Base-by-base conservation (phyloP, 2,329 filamentous ascomycete genomes). In the Fusarium mexicanum region DNA sequence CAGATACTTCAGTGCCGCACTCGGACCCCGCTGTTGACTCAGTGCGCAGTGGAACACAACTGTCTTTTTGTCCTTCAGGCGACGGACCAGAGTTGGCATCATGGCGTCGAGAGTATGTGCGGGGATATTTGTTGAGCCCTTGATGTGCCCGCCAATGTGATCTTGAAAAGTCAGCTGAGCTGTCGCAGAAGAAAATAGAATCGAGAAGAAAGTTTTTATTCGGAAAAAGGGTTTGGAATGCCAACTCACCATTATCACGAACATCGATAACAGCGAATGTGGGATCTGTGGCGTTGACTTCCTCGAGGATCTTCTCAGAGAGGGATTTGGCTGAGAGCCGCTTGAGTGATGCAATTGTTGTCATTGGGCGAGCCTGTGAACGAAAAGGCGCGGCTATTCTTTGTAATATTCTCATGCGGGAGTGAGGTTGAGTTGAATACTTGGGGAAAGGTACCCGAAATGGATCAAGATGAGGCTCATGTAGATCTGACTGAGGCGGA, bases 21-120 rank as follows among this genome's bases (percentile, higher is more conserved):
- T 89, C 1, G 96, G 96, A 0, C 96, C 96, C 2, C 96, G 88
- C 84, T 98, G 93, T 85, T 98, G 96, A 76, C 93, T 96, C 63
- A 98, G 86, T 24, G 94, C 93, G 83, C 96, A 99, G 85, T 99
- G 96, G 82, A 99, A 99, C 3, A 99, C 90, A 20, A 99, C 94
- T 17, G 89, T 92, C 64, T 96, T 90, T 82, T 94, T 95, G 79
- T 92, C 91, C 74, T 90, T 86, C 54, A 98, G 88, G 48, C 89
- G 91, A 64, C 94, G 91, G 18, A 97, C 87, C n/a, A 99, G 90
- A 72, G 95, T 94, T 1, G 95, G 93, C 82, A 96, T 90, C 75
- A 88, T 90, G 80, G 90, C 89, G 78, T 97, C 94, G 55, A 98
- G 89, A 24, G 90, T 89, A 51, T 84, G 84, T 58, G 90, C 93